Base-by-base conservation (phyloP, 371 early-diverging fungal genomes). In the Zancudomyces culisetae region DNA sequence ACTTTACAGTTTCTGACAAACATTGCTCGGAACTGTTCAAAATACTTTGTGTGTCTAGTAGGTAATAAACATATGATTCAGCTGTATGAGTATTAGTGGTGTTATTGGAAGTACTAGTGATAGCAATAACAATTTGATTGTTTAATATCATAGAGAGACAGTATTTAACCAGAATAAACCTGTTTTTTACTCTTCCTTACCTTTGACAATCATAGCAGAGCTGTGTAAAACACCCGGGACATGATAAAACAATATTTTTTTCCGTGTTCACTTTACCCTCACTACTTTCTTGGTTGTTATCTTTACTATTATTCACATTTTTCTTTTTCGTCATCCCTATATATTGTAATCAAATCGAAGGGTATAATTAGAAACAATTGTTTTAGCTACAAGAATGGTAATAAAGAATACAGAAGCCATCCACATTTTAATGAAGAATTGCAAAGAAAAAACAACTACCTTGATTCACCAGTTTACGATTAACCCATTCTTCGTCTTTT, bases 1-100 rank as follows among this genome's bases (percentile, higher is more conserved):
- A 60, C 30, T n/a, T 23, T 19, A 27, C 66, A 65, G 27, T 64
- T 55, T 35, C 19, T 49, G 0, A 58, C 54, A 0, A 61, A 50
- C 22, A 53, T 42, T 0, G 66, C 66, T 13, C 66, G 53, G 49
- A 43, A 65, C 56, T 65, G 66, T 24, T 59, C 66, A 0, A 39
- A 20, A 24, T 39, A 65, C 3, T 49, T 27, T 1, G 53, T 28
- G 12, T 65, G 66, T 27, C 48, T 47, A 47, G n/a, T n/a, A n/a
- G n/a, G n/a, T n/a, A n/a, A n/a, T n/a, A n/a, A n/a, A n/a, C n/a
- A n/a, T 26, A 47, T 26, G 26, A 47, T 15, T 22, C 22, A 47
- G n/a, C 15, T n/a, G n/a, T n/a, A n/a, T n/a, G n/a, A n/a, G 21
- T 20, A 26, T 8, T 3, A 3, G 4, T 47, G 26, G 35, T 22